phyloP scores from a whole-genome alignment of 306 rosid genomes.

The Trifolium repens region DNA sequence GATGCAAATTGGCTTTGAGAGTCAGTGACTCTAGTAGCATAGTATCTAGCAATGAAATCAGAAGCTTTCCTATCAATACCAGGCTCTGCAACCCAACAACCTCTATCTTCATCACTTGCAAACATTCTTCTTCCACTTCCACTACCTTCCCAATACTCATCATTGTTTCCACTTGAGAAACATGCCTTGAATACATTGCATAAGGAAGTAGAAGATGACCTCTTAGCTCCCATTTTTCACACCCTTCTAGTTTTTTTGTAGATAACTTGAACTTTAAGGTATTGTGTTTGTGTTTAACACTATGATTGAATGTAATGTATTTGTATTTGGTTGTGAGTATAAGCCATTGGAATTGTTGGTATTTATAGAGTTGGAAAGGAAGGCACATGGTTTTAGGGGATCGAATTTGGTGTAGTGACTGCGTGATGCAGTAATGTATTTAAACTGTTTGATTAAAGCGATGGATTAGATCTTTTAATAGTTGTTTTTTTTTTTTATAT shows the following conservation, averaged over 20 bases:
- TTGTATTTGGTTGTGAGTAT: constrained; percentile 24
- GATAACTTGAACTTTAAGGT: background rate
- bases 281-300: background rate
- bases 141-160: constrained; percentile 58
- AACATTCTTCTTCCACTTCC: constrained; percentile 53
- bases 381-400: background rate
- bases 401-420: too few species aligned
- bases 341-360: background rate
- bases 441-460: too few species aligned
- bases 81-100: constrained; percentile 73
- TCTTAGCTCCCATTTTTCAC: constrained; percentile 52
- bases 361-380: constrained; percentile 51
- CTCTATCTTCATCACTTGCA: constrained; percentile 73
- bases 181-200: constrained; percentile 65
- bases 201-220: constrained; percentile 54
- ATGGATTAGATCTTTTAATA: too few species aligned
- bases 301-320: background rate
- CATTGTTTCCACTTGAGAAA: constrained; percentile 54
- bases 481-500: too few species aligned
- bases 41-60: constrained; percentile 71
- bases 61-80: constrained; percentile 79
- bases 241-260: constrained; percentile 4
- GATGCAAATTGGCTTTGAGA: constrained; percentile 50
- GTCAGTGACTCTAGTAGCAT: constrained; percentile 61
- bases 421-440: too few species aligned